Evolutionary conservation across 805 yeast genomes (phyloP).

Genomic region (Candida ipomoeae): DNA sequence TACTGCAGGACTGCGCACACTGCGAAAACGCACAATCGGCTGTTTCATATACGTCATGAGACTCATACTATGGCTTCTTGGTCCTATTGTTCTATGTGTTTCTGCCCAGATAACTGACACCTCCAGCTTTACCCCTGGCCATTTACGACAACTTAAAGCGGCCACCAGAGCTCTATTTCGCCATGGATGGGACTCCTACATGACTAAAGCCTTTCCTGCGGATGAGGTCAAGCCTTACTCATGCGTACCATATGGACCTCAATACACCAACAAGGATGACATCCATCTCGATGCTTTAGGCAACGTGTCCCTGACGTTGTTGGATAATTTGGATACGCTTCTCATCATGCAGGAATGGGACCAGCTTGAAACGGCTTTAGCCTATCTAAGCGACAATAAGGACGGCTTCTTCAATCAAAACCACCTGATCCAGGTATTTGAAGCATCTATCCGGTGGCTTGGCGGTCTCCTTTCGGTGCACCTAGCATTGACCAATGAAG

Average conservation of each 20-base stretch:
- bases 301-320: conserved; percentile 69
- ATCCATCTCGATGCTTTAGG: conserved; percentile 81
- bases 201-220: conserved; percentile 66
- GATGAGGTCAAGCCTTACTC: conserved; percentile 78
- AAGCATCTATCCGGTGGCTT: conserved; percentile 71
- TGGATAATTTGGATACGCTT: conserved; percentile 77
- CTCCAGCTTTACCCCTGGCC: conserved; percentile 37
- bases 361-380: conserved; percentile 39
- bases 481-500: conserved; percentile 38
- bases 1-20: conserved; percentile 2
- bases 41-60: neutral
- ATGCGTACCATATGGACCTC: conserved; percentile 67
- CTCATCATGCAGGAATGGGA: conserved; percentile 65
- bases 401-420: conserved; percentile 54
- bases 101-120: neutral
- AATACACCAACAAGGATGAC: conserved; percentile 49
- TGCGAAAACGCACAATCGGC: neutral
- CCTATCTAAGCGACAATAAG: conserved; percentile 31
- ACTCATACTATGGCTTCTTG: neutral
- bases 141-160: conserved; percentile 29
- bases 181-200: conserved; percentile 72
- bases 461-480: conserved; percentile 84
- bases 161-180: conserved; percentile 58
- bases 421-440: conserved; percentile 82
- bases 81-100: neutral